Conservation (phyloP, 2,329 filamentous ascomycete genomes). For the Aureobasidium uvarum region DNA sequence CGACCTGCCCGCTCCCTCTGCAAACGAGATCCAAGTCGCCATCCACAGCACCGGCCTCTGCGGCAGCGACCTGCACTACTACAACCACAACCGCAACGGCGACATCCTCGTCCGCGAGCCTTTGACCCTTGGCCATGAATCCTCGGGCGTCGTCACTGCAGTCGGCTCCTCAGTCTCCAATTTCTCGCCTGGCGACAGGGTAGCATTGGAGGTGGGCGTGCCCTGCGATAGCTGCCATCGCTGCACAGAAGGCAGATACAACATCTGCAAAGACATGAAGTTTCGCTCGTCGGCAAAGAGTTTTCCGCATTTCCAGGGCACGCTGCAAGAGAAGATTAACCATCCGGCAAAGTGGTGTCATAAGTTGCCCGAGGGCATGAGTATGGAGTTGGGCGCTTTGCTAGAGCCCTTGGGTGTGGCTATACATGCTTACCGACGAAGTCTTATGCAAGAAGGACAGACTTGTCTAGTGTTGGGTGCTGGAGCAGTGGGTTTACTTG, state of each 20-base stretch:
- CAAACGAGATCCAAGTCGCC: conserved; percentile 61
- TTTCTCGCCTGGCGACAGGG: conserved; percentile 72
- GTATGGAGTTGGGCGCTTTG: conserved; percentile 57
- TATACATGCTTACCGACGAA: conserved; percentile 58
- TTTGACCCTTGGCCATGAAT: conserved; percentile 76
- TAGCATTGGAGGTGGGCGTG: conserved; percentile 88
- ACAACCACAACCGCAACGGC: conserved; percentile 80
- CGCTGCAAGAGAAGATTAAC: conserved; percentile 61
- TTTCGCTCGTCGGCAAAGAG: conserved; percentile 60
- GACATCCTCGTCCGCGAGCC: conserved; percentile 79
- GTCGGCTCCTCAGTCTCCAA: conserved; percentile 55
- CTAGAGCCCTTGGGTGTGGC: conserved; percentile 62
- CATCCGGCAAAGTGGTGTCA: conserved; percentile 62
- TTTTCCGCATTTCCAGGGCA: conserved; percentile 63
- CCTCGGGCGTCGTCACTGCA: conserved; percentile 72
- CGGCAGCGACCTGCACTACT: conserved; percentile 78
- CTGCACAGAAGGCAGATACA: conserved; percentile 59
- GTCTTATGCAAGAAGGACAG: conserved; percentile 43
- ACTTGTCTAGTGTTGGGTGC: conserved; percentile 60
- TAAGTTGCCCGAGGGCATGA: conserved; percentile 54
- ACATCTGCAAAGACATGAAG: conserved; percentile 59
- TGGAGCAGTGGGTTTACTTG: conserved; percentile 59
- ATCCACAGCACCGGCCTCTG: conserved; percentile 67
- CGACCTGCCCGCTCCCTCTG: conserved; percentile 46
- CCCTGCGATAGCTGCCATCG: conserved; percentile 67